Evolutionary conservation across 495 filamentous ascomycete genomes (phyloP).

Genomic region (Penicillium silybi): DNA sequence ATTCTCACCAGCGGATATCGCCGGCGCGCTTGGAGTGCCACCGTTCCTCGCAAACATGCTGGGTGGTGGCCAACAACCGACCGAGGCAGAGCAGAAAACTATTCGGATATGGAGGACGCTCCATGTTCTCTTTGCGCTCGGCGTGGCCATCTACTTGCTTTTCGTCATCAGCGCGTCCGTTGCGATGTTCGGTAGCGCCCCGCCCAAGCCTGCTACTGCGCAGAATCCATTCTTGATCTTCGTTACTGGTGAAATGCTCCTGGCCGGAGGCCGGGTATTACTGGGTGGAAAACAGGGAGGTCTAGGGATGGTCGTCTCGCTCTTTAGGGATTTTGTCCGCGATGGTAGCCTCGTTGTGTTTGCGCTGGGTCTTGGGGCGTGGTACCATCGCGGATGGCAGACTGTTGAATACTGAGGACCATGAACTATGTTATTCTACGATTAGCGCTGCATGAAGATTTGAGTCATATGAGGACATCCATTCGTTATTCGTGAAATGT

Average conservation of each 20-base stretch:
- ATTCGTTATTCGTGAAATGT: neutral
- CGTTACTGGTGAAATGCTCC: slow-evolving; percentile 70
- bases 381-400: slow-evolving; percentile 52
- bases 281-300: slow-evolving; percentile 36
- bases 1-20: slow-evolving; percentile 31
- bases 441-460: slow-evolving; percentile 3
- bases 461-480: neutral
- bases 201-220: slow-evolving; percentile 60
- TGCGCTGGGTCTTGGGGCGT: slow-evolving; percentile 67
- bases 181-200: slow-evolving; percentile 43
- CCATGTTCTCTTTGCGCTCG: slow-evolving; percentile 69
- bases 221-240: slow-evolving; percentile 73
- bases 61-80: slow-evolving; percentile 25
- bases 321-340: slow-evolving; percentile 54
- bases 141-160: slow-evolving; percentile 65
- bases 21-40: slow-evolving; percentile 37
- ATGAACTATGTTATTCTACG: neutral
- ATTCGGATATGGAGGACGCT: slow-evolving; percentile 68
- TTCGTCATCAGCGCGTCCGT: slow-evolving; percentile 36
- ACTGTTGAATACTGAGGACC: neutral
- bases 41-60: slow-evolving; percentile 45
- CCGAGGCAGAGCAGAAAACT: slow-evolving; percentile 42
- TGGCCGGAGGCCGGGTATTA: slow-evolving; percentile 65
- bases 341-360: slow-evolving; percentile 77
- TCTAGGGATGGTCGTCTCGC: slow-evolving; percentile 57